Conservation (phyloP, 768 basidiomycete genomes). For the Pulveroboletus ravenelii region DNA sequence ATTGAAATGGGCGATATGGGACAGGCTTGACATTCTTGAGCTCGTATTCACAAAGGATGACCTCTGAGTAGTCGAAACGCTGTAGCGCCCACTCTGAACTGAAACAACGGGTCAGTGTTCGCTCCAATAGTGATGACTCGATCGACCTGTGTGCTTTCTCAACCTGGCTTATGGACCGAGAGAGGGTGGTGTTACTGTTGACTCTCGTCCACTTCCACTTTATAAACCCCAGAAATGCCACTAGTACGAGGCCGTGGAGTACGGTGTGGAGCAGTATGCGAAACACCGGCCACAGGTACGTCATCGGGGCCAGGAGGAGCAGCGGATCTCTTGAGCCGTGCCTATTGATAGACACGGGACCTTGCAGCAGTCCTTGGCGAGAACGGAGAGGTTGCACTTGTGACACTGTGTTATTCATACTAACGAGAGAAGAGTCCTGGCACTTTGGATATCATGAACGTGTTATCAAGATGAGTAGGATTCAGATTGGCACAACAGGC, state of each 20-base stretch:
- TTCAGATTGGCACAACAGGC: neutral
- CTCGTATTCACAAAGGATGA: slow-evolving; percentile 37
- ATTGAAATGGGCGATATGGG: slow-evolving; percentile 60
- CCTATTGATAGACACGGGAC: neutral
- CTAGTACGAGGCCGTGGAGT: slow-evolving; percentile 12
- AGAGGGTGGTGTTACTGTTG: neutral
- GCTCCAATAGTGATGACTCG: neutral
- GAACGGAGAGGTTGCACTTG: neutral
- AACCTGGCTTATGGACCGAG: slow-evolving; percentile 1
- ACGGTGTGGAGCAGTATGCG: slow-evolving; percentile 14
- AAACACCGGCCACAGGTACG: slow-evolving; percentile 8
- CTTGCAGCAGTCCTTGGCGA: neutral
- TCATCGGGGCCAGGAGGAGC: slow-evolving; percentile 19
- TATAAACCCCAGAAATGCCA: slow-evolving; percentile 6
- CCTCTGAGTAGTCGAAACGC: slow-evolving; percentile 46
- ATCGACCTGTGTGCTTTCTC: slow-evolving; percentile 24
- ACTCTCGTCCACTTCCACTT: slow-evolving; percentile 10
- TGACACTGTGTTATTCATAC: neutral
- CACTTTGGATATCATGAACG: neutral
- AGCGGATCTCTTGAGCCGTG: neutral
- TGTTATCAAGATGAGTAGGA: neutral
- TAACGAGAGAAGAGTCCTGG: slow-evolving; percentile 3
- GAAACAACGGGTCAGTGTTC: neutral
- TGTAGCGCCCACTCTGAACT: slow-evolving; percentile 50
- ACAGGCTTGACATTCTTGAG: slow-evolving; percentile 48